phyloP scores from a whole-genome alignment of 805 yeast species.

The Wickerhamomyces xylosicus region DNA sequence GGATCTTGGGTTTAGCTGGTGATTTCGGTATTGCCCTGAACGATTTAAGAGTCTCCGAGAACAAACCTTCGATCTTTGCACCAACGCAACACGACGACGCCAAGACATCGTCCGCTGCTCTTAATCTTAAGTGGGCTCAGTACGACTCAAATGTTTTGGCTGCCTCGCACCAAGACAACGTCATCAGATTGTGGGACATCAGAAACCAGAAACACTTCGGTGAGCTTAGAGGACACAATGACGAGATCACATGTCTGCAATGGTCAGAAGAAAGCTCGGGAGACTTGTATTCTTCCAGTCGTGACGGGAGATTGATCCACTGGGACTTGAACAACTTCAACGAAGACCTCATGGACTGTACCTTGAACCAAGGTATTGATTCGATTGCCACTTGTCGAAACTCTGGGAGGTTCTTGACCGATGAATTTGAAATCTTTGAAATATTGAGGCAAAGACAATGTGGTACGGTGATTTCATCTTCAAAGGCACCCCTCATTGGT shows the following conservation, averaged over 20 bases:
- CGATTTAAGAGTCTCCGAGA: slow-evolving; percentile 43
- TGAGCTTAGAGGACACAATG: slow-evolving; percentile 44
- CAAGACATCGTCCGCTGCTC: slow-evolving; percentile 22
- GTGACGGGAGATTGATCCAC: slow-evolving; percentile 53
- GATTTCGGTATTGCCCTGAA: slow-evolving; percentile 64
- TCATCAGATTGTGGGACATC: slow-evolving; percentile 67
- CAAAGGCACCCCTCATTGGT: slow-evolving; percentile 37
- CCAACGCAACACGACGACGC: slow-evolving; percentile 24
- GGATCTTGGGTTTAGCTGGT: slow-evolving; percentile 56
- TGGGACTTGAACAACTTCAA: slow-evolving; percentile 48
- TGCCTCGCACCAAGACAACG: slow-evolving; percentile 47
- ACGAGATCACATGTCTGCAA: slow-evolving; percentile 42
- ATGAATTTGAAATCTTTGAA: slow-evolving; percentile 21
- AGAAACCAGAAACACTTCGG: slow-evolving; percentile 46
- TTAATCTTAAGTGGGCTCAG: slow-evolving; percentile 53
- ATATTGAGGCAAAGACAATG: slow-evolving; percentile 36
- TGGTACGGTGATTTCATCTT: slow-evolving; percentile 54
- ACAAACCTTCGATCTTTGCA: slow-evolving; percentile 28
- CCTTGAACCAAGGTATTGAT: slow-evolving; percentile 35
- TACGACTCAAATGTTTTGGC: slow-evolving; percentile 51
- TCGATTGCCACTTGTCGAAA: slow-evolving; percentile 23
- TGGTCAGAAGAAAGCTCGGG: slow-evolving; percentile 44
- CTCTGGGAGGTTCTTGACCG: slow-evolving; percentile 18
- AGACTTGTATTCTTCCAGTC: slow-evolving; percentile 50
- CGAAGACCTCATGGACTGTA: slow-evolving; percentile 27